Base-by-base conservation (phyloP, 2,329 filamentous ascomycete genomes). In the Trichoderma endophyticum region DNA sequence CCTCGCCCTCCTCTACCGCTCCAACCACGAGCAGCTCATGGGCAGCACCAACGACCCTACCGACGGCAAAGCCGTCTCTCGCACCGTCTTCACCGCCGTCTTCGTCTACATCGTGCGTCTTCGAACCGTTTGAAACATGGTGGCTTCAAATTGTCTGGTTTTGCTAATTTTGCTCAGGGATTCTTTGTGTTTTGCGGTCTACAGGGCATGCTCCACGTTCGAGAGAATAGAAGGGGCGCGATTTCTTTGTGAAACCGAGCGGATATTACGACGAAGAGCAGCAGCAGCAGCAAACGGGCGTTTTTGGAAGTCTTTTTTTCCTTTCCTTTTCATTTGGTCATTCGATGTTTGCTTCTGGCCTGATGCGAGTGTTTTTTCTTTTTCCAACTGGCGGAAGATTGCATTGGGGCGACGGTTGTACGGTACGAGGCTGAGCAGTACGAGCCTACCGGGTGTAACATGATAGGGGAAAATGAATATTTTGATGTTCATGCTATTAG, bases 151-250 rank as follows among this genome's bases (percentile, higher is more conserved):
- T n/a, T n/a, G n/a, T n/a, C n/a, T n/a, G n/a, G n/a, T n/a, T n/a
- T n/a, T 64, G 34, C 68, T 51, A 61, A 48, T 12, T n/a, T 43
- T n/a, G 14, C 48, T 6, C 75, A 97, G 95, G 90, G 87, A 21
- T 98, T 98, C 86, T 88, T 98, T 71, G 87, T 97, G 65, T 98
- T 97, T 84, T 98, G 95, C 83, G 93, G 92, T 72, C 89, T 95
- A 76, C 95, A 98, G 82, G 95, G 94, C 74, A 89, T 92, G 79
- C 87, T 98, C 73, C 94, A 98, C 82, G 84, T 93, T 77, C 91
- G 94, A 82, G 92, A 95, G 82, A 94, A 90, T 83, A 88, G 93
- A 82, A 88, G 92, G 80, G 95, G 95, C 75, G 92, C 93, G 74
- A 97, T 97, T 83, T 90, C 92, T 73, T 85, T 97, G 80, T 87